Conservation (phyloP, 352 stramenopile species). For the Phytophthora rubi region DNA sequence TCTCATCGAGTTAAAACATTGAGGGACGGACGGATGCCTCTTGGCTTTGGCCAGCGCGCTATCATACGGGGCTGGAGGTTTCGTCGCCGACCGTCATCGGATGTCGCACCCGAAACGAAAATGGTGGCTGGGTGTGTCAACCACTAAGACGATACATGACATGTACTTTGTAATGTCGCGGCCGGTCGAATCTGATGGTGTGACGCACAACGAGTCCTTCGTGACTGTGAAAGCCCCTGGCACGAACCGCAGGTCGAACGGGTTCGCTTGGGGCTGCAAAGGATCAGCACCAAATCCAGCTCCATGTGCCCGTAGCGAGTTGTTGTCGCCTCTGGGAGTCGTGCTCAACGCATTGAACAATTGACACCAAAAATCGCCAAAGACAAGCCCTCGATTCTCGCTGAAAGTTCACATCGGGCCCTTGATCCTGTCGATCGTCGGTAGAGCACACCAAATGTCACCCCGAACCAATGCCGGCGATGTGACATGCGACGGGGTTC, state of each 20-base stretch:
- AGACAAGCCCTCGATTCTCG: constrained; percentile 13
- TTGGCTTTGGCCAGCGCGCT: not conserved
- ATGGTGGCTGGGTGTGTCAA: constrained; percentile 14
- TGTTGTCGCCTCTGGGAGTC: constrained; percentile 7
- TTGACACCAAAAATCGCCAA: constrained; percentile 20
- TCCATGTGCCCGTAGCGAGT: constrained; percentile 9
- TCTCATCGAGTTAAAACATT: not conserved
- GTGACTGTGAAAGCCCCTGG: not conserved
- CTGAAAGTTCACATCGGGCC: constrained; percentile 16
- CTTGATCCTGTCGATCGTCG: constrained; percentile 12
- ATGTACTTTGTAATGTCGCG: constrained; percentile 6
- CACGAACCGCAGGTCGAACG: not conserved
- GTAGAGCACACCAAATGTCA: constrained; percentile 2
- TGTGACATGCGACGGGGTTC: not conserved
- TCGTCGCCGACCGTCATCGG: not conserved
- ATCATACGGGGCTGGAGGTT: not conserved
- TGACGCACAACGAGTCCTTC: not conserved
- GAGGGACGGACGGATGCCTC: not conserved
- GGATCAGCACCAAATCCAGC: not conserved
- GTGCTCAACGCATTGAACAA: constrained; percentile 26
- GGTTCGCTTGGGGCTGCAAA: not conserved
- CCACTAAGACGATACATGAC: not conserved
- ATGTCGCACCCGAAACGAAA: constrained; percentile 20
- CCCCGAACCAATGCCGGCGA: not conserved
- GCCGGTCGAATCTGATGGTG: constrained; percentile 8